Percentiles rank a stretch among this genome's conserved stretches.
These are phyloP conservation scores for Combretum micranthum DNA, from an alignment of 345 rosid genomes.

Conservation along the genomic window DNA sequence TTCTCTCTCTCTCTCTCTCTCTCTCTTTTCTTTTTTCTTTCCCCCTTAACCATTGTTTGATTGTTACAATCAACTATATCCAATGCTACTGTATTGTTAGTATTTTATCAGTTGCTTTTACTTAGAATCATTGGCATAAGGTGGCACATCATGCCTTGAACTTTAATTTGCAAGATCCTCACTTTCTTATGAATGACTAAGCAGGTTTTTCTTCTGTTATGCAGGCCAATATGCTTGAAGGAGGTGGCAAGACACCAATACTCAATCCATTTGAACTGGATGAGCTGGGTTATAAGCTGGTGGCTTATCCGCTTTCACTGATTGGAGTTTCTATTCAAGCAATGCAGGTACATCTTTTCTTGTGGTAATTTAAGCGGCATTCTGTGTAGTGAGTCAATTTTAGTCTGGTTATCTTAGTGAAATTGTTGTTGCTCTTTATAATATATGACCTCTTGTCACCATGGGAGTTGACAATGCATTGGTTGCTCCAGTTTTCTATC, in stretches of 20 bases:
- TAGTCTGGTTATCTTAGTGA: no score
- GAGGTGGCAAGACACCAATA: slow-evolving; percentile 80
- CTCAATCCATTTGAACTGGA: slow-evolving; percentile 71
- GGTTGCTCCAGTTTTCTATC: no score
- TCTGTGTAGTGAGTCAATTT: background rate
- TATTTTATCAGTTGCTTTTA: no score
- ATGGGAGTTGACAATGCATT: no score
- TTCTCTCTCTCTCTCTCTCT: no score
- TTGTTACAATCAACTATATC: no score
- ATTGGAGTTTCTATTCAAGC: slow-evolving; percentile 84
- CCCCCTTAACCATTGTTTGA: background rate
- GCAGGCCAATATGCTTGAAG: slow-evolving; percentile 90
- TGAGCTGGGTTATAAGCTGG: slow-evolving; percentile 79
- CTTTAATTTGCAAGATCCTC: background rate
- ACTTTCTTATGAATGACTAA: slow-evolving; percentile 5
- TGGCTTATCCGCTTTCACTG: slow-evolving; percentile 74
- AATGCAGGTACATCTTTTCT: slow-evolving; percentile 60
- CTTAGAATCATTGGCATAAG: no score
- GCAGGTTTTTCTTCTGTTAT: slow-evolving; percentile 5
- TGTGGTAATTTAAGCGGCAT: background rate
- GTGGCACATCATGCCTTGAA: no score
- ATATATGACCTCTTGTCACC: no score
- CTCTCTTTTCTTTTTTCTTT: background rate
- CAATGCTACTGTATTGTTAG: background rate
- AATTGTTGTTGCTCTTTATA: no score